Base-by-base conservation (phyloP, 208 protist species). In the Leishmania tropica region DNA sequence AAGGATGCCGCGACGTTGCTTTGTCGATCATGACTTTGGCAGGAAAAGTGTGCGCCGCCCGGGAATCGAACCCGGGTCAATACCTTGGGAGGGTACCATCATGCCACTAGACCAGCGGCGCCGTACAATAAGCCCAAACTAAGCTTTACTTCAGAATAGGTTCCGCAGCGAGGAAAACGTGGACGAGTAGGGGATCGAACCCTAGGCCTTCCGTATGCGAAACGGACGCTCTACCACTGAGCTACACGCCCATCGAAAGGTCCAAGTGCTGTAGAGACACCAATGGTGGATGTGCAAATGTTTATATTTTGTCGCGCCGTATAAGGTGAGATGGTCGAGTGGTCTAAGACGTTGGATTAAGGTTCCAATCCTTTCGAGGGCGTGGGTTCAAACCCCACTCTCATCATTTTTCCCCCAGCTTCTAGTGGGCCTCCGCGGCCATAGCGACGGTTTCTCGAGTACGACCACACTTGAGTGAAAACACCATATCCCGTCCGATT, bases 1-100 rank as follows among this genome's bases (percentile, higher is more conserved):
- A 31, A n/a, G n/a, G n/a, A n/a, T n/a, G n/a, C n/a, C n/a, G n/a
- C n/a, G n/a, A n/a, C n/a, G n/a, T n/a, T n/a, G n/a, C n/a, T n/a
- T n/a, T n/a, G n/a, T n/a, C n/a, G n/a, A n/a, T n/a, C n/a, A n/a
- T n/a, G n/a, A n/a, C n/a, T n/a, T n/a, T n/a, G n/a, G n/a, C n/a
- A n/a, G n/a, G n/a, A n/a, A 31, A 31, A 31, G 0, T 31, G 0
- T 94, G 92, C 92, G 90, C 92, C 92, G 90, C 85, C 92, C 92
- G 93, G 92, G 91, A 95, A 95, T 96, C 92, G 91, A 94, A 96
- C 93, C 92, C 92, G 93, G 91, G 91, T 96, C 94, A 94, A 97
- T 94, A 95, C 92, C 92, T 95, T 97, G 92, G 92, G 92, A 96
- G 91, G 92, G 92, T 95, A 94, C 89, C 92, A 97, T 97, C 92